Base-by-base conservation (phyloP, 1,284 basidiomycete species). In the Apiotrichum gracile region DNA sequence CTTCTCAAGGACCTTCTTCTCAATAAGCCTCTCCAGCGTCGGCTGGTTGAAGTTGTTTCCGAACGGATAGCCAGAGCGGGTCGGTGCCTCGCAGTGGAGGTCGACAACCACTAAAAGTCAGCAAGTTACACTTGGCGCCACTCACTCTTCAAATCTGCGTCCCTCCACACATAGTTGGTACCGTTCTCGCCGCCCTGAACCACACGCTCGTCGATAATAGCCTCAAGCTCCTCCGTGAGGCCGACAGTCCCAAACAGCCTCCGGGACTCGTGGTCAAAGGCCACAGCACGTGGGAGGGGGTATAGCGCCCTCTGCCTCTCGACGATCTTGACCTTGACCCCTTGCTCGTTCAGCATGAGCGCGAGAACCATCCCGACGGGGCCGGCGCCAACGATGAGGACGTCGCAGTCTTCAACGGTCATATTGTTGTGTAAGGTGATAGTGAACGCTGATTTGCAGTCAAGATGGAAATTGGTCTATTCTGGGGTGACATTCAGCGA, bases 261-360 rank as follows among this genome's bases (percentile, higher is more conserved):
- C 14, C 55, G 56, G 6, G 61, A 49, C 37, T 62, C 61, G 40
- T 62, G 58, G 49, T 57, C 61, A 21, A 60, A 56, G 2, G 49
- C 56, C 4, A 62, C 61, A 3, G 61, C 61, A 9, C 61, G 52
- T 0, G 61, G 61, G 7, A 62, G 52, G 1, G 61, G 58, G 43
- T 62, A 62, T 2, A 62, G 52, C 0, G 55, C 58, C 31, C 47
- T 56, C 50, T 62, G 61, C 14, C 61, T 47, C 40, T 62, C 61
- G 29, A 60, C 54, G 24, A 62, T 35, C 22, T 52, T 51, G 43
- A 62, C 58, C 7, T 51, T 38, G n/a, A 60, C 51, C 4, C 58
- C 58, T 10, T 54, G 44, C 22, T 44, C 25, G 27, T 60, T 48
- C 6, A 62, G 51, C 16, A 58, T 40, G 12, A 62, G 35, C 2